These are phyloP conservation scores for Sphaerulina musiva DNA, from an alignment of 2,329 filamentous ascomycete species.

Conservation along the genomic window DNA sequence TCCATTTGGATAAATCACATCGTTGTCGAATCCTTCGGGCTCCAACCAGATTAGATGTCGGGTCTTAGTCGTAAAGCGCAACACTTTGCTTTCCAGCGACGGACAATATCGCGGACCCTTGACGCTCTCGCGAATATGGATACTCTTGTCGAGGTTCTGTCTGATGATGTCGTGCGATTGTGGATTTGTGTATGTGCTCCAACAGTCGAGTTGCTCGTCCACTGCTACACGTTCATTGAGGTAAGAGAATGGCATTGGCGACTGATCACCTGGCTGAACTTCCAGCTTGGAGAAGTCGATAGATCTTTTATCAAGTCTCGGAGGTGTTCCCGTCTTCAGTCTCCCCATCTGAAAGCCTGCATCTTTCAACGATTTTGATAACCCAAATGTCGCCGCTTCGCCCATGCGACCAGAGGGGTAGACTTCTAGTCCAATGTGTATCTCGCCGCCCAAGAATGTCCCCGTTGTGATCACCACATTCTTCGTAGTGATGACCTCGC, in stretches of 20 bases:
- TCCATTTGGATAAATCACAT: slow-evolving; percentile 91
- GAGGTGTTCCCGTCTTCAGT: slow-evolving; percentile 92
- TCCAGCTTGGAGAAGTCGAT: slow-evolving; percentile 73
- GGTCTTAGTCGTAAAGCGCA: slow-evolving; percentile 74
- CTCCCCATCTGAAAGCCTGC: slow-evolving; percentile 86
- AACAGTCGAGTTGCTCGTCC: slow-evolving; percentile 74
- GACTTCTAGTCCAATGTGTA: slow-evolving; percentile 78
- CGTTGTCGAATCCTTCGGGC: slow-evolving; percentile 84
- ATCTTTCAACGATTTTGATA: slow-evolving; percentile 82
- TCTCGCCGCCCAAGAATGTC: slow-evolving; percentile 91
- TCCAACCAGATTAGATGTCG: slow-evolving; percentile 93
- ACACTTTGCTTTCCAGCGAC: slow-evolving; percentile 87
- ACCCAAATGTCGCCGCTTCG: slow-evolving; percentile 82
- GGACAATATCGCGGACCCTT: slow-evolving; percentile 93
- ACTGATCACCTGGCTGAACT: slow-evolving; percentile 72
- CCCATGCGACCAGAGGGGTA: slow-evolving; percentile 89
- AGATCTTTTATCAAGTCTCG: slow-evolving; percentile 70
- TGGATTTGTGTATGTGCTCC: slow-evolving; percentile 80
- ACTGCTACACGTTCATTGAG: slow-evolving; percentile 73
- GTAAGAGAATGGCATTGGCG: slow-evolving; percentile 86
- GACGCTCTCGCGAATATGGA: slow-evolving; percentile 92
- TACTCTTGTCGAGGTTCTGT: slow-evolving; percentile 85
- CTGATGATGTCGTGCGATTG: slow-evolving; percentile 76
- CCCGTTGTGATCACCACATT: slow-evolving; percentile 93
- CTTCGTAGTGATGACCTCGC: slow-evolving; percentile 70